These are phyloP conservation scores for Grammothele lineata DNA, from an alignment of 768 basidiomycete genomes.

Conservation along the genomic window DNA sequence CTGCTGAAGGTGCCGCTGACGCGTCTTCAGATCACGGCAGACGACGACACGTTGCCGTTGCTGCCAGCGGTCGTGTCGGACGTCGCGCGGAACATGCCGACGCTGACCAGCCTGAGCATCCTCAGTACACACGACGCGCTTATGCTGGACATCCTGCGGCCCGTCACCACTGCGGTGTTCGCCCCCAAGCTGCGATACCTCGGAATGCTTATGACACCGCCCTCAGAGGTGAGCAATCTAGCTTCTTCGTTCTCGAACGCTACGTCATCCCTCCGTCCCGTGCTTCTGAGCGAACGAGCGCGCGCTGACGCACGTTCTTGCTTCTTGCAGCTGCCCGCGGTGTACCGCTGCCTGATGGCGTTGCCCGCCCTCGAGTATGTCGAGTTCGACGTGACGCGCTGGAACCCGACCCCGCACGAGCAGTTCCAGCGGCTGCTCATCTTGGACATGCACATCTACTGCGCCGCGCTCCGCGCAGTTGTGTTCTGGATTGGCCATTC, in stretches of 20 bases:
- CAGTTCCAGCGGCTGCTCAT: slow-evolving; percentile 32
- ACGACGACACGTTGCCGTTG: slow-evolving; percentile 29
- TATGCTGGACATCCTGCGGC: slow-evolving; percentile 26
- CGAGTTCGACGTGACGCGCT: slow-evolving; percentile 34
- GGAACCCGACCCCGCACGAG: slow-evolving; percentile 30
- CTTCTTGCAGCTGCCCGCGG: slow-evolving; percentile 25
- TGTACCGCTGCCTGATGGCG: slow-evolving; percentile 32
- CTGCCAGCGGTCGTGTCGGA: slow-evolving; percentile 28
- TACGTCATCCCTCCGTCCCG: too few relatives aligned
- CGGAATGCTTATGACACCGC: slow-evolving; percentile 33
- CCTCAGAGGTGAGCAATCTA: slow-evolving; percentile 29
- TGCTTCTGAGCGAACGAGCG: slow-evolving; percentile 1
- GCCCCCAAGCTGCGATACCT: slow-evolving; percentile 34
- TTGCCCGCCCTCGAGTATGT: slow-evolving; percentile 32
- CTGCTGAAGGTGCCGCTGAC: slow-evolving; percentile 38
- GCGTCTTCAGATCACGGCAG: slow-evolving; percentile 45
- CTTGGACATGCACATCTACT: slow-evolving; percentile 36
- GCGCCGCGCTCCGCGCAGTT: slow-evolving; percentile 30
- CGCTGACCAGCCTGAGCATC: slow-evolving; percentile 35
- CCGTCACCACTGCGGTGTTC: slow-evolving; percentile 30
- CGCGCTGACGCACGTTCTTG: slow-evolving; percentile 20
- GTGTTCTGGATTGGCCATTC: slow-evolving; percentile 29
- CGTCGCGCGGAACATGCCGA: slow-evolving; percentile 25
- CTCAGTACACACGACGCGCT: slow-evolving; percentile 32
- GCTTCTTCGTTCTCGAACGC: too few relatives aligned